Percentiles rank a stretch among this genome's conserved stretches.
Conservation (phyloP, 768 basidiomycete species). For the Auricularia cornea region DNA sequence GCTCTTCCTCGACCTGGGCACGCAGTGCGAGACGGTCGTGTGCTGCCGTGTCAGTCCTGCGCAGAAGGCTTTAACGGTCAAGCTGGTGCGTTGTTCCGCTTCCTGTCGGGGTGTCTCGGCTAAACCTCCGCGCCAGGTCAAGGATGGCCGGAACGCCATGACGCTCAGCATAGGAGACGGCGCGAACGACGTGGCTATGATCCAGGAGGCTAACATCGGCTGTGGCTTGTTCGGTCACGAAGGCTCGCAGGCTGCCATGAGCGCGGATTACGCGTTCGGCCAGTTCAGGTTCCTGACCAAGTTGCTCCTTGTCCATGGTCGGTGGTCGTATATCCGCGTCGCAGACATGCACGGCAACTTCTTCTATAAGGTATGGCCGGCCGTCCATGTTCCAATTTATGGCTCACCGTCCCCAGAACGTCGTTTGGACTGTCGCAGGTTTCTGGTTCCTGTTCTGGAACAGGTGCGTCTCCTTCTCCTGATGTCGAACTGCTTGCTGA, state of each 20-base stretch:
- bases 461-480: slow-evolving; percentile 37
- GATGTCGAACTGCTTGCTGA: slow-evolving; percentile 4
- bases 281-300: slow-evolving; percentile 94
- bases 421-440: slow-evolving; percentile 87
- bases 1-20: slow-evolving; percentile 84
- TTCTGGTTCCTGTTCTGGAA: slow-evolving; percentile 94
- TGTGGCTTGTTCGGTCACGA: slow-evolving; percentile 90
- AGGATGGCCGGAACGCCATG: slow-evolving; percentile 93
- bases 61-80: slow-evolving; percentile 96
- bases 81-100: slow-evolving; percentile 48
- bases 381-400: slow-evolving; percentile 8
- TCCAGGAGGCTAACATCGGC: slow-evolving; percentile 97
- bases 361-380: slow-evolving; percentile 80
- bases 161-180: slow-evolving; percentile 95
- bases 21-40: slow-evolving; percentile 95
- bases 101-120: background rate
- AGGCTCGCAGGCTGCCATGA: slow-evolving; percentile 98
- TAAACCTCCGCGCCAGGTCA: slow-evolving; percentile 48
- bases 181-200: slow-evolving; percentile 99
- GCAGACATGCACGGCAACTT: slow-evolving; percentile 98
- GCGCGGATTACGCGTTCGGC: slow-evolving; percentile 96
- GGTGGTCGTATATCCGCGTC: slow-evolving; percentile 94
- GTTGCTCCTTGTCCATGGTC: slow-evolving; percentile 85
- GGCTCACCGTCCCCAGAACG: slow-evolving; percentile 43
- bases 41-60: slow-evolving; percentile 97